Conservation (phyloP, 2,329 filamentous ascomycete species). For the Aspergillus awamori region DNA sequence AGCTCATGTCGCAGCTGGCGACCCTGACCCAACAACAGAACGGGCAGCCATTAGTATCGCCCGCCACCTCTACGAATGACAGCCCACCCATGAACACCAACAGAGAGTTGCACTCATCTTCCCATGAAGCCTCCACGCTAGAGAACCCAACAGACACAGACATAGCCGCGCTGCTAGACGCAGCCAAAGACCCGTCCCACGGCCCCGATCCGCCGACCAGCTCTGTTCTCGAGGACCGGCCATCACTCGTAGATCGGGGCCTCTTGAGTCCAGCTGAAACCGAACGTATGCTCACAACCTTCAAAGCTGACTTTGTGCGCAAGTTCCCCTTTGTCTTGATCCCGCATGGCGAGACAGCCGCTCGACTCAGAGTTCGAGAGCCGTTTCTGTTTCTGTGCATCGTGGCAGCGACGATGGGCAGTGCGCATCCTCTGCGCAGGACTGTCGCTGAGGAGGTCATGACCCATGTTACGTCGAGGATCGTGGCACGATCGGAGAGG, state of each 20-base stretch:
- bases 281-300: slow-evolving; percentile 21
- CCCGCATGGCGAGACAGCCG: slow-evolving; percentile 20
- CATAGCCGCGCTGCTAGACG: slow-evolving; percentile 17
- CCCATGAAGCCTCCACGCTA: not conserved
- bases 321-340: slow-evolving; percentile 27
- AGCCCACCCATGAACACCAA: slow-evolving; percentile 1
- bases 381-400: slow-evolving; percentile 28
- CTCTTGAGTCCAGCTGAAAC: slow-evolving; percentile 26
- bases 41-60: slow-evolving; percentile 9
- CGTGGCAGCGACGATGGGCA: slow-evolving; percentile 24
- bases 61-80: slow-evolving; percentile 1
- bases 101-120: slow-evolving; percentile 1
- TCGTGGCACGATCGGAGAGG: slow-evolving; percentile 27
- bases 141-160: slow-evolving; percentile 7
- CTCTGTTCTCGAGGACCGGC: slow-evolving; percentile 24
- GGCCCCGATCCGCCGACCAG: slow-evolving; percentile 20
- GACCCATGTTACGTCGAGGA: slow-evolving; percentile 21
- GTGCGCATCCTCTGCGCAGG: slow-evolving; percentile 23
- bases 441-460: slow-evolving; percentile 26
- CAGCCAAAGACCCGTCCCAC: slow-evolving; percentile 25
- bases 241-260: slow-evolving; percentile 27
- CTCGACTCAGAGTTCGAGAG: slow-evolving; percentile 13
- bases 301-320: slow-evolving; percentile 19
- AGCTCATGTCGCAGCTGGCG: slow-evolving; percentile 23
- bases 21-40: slow-evolving; percentile 21